These are phyloP conservation scores for Malus sieversii DNA, from an alignment of 306 rosid genomes.

Conservation along the genomic window DNA sequence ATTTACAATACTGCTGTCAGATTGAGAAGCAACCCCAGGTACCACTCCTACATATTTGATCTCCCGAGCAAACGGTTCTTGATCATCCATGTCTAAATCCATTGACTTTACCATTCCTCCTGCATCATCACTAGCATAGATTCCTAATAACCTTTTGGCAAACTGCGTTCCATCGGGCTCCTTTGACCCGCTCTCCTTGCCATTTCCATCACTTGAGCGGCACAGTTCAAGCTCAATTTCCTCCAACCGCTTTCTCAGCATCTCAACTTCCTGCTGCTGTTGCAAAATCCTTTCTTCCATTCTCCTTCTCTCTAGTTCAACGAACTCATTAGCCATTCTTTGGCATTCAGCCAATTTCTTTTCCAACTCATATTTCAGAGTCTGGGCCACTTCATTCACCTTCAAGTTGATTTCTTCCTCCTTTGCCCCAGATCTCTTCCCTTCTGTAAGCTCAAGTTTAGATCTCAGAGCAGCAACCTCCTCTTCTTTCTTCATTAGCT, in stretches of 20 bases:
- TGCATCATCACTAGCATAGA: constrained; percentile 65
- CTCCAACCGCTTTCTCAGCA: constrained; percentile 65
- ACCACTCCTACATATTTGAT: constrained; percentile 42
- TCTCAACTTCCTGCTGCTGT: constrained; percentile 91
- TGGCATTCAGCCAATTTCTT: constrained; percentile 87
- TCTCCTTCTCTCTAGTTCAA: constrained; percentile 82
- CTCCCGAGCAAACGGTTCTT: constrained; percentile 52
- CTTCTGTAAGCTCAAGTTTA: constrained; percentile 42
- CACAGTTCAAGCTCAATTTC: constrained; percentile 74
- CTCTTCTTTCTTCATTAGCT: constrained; percentile 75
- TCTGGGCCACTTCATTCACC: constrained; percentile 62
- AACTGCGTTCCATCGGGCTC: constrained; percentile 63
- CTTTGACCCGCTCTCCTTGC: constrained; percentile 28
- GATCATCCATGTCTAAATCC: constrained; percentile 96
- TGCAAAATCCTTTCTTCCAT: constrained; percentile 85
- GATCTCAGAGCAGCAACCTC: constrained; percentile 66
- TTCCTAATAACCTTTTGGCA: constrained; percentile 52
- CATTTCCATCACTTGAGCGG: constrained; percentile 33
- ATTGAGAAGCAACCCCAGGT: constrained; percentile 17
- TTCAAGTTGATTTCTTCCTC: constrained; percentile 80
- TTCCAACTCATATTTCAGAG: constrained; percentile 67
- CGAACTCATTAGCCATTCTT: constrained; percentile 78
- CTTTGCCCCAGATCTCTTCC: constrained; percentile 35
- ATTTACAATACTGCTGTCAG: constrained; percentile 22
- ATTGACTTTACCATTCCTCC: constrained; percentile 89